Percentiles rank a stretch among this genome's conserved stretches.
These are phyloP conservation scores for Nitzschia sp. DNA, from an alignment of 108 stramenopile species.

Conservation along the genomic window DNA sequence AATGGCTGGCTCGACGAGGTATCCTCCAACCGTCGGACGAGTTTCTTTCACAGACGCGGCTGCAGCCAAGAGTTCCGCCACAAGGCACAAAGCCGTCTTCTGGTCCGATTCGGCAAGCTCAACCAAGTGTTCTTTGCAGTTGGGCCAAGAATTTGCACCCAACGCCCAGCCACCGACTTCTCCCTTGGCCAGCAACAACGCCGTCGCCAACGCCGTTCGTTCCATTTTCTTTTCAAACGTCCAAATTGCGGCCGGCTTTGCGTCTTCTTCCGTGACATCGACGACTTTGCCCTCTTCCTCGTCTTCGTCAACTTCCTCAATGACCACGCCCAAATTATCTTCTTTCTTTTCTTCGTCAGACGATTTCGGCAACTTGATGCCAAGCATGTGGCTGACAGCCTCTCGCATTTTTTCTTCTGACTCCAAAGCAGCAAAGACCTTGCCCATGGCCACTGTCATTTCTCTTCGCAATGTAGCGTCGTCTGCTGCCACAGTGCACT, in stretches of 20 bases:
- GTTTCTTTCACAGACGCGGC: conserved; percentile 75
- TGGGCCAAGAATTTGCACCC: conserved; percentile 57
- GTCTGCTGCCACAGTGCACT: conserved; percentile 35
- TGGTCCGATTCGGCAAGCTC: conserved; percentile 61
- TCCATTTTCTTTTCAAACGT: conserved; percentile 57
- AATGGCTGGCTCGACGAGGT: conserved; percentile 57
- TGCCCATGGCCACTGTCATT: conserved; percentile 58
- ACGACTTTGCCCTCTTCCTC: conserved; percentile 52
- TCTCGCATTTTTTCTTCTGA: conserved; percentile 59
- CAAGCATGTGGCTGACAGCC: conserved; percentile 46
- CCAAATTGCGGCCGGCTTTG: not conserved
- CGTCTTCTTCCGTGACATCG: conserved; percentile 21
- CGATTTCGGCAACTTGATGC: conserved; percentile 33
- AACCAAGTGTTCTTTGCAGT: conserved; percentile 47
- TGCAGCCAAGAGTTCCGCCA: conserved; percentile 74
- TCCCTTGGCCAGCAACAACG: conserved; percentile 63
- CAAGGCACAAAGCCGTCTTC: conserved; percentile 74
- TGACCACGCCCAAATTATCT: conserved; percentile 39
- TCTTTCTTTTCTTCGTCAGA: conserved; percentile 28
- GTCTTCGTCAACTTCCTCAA: conserved; percentile 71
- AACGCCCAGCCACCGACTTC: conserved; percentile 79
- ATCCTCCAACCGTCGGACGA: conserved; percentile 52
- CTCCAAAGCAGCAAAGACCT: conserved; percentile 37
- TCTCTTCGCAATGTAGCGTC: conserved; percentile 64
- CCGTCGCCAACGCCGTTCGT: conserved; percentile 62